A percentile compares a stretch with the other conserved stretches of the same genome.
Evolutionary conservation across 164 flowering plant species (phyloP).

Genomic region (Macadamia tetraphylla): DNA sequence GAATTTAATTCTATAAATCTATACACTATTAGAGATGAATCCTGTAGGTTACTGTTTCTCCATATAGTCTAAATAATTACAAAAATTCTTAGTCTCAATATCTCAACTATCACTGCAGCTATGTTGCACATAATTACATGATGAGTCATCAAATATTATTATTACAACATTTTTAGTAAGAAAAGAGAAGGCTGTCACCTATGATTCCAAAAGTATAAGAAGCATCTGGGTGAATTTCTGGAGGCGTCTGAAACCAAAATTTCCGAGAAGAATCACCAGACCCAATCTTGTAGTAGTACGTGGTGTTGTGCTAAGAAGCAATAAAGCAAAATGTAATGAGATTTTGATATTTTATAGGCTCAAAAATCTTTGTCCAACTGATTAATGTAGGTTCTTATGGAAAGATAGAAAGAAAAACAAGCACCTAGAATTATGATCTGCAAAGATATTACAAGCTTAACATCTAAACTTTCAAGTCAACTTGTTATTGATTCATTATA

Average conservation of each 20-base stretch:
- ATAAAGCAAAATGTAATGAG: constrained; percentile 12
- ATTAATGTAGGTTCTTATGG: background rate
- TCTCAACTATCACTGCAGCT: too few species aligned
- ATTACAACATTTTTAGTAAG: background rate
- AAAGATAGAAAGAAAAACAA: background rate
- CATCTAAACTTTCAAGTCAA: too few species aligned
- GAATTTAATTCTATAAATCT: too few species aligned
- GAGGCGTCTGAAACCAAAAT: constrained; percentile 93
- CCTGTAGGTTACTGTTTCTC: too few species aligned
- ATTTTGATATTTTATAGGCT: background rate
- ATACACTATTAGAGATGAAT: too few species aligned
- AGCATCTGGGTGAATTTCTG: constrained; percentile 62
- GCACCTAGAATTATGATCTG: too few species aligned
- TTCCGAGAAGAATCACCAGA: constrained; percentile 55
- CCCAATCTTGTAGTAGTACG: constrained; percentile 89
- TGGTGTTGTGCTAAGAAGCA: constrained; percentile 56
- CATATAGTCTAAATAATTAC: too few species aligned
- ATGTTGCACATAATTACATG: too few species aligned
- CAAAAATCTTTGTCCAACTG: background rate
- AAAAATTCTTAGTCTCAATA: too few species aligned
- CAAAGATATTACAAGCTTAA: background rate
- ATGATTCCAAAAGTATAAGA: constrained; percentile 87
- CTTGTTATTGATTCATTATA: too few species aligned
- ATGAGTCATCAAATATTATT: background rate
- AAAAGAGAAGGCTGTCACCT: constrained; percentile 43